phyloP scores from a whole-genome alignment of 768 basidiomycete species.

The Lactifluus hygrophoroides region DNA sequence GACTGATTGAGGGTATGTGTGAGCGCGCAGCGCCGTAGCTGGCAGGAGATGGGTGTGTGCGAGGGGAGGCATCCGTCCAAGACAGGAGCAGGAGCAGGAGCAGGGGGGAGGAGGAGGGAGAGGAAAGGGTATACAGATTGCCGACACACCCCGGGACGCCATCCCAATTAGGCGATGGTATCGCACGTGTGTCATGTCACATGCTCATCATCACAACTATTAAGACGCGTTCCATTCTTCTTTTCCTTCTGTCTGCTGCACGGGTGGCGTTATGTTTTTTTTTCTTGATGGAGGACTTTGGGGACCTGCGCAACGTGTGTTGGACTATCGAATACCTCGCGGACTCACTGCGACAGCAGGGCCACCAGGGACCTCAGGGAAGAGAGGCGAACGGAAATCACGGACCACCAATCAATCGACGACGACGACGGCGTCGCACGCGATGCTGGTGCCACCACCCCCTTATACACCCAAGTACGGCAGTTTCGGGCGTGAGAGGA shows the following conservation, averaged over 20 bases:
- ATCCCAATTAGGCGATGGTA: neutral
- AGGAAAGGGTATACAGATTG: neutral
- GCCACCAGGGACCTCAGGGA: neutral
- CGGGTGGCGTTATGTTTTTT: neutral
- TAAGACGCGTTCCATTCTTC: too few species aligned
- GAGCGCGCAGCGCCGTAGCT: conserved; percentile 6
- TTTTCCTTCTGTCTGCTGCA: neutral
- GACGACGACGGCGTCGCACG: neutral
- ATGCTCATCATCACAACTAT: neutral
- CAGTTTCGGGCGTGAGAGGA: neutral
- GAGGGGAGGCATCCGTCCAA: conserved; percentile 1
- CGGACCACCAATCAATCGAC: neutral
- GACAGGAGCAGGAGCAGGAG: conserved; percentile 3
- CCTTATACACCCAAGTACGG: too few species aligned
- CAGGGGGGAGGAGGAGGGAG: neutral
- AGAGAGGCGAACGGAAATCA: neutral
- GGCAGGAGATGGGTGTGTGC: conserved; percentile 1
- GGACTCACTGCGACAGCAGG: neutral
- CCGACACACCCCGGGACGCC: neutral
- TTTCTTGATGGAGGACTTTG: too few species aligned
- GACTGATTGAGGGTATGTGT: neutral
- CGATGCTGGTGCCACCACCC: neutral
- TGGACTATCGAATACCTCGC: neutral
- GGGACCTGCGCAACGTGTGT: neutral
- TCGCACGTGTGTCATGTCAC: neutral